Evolutionary conservation across 768 basidiomycete genomes (phyloP).

Genomic region (Phylloporus rhodoxanthus): DNA sequence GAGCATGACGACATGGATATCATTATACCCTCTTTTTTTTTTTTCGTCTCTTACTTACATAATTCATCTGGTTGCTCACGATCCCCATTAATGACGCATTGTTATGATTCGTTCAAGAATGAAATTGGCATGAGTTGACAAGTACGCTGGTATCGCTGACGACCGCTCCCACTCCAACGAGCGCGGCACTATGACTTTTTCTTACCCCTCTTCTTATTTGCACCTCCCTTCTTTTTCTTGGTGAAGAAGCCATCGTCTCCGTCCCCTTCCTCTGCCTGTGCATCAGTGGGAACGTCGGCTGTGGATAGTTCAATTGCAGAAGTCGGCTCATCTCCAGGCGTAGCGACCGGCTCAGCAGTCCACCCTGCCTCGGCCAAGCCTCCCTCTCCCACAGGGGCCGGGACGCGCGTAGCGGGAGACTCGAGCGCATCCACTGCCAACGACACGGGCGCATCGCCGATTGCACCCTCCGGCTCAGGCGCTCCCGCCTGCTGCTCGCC

Average conservation of each 20-base stretch:
- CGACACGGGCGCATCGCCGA: too few relatives aligned
- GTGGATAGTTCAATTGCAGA: not conserved
- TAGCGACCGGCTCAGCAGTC: not conserved
- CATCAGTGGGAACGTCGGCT: not conserved
- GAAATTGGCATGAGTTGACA: not conserved
- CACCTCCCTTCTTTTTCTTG: not conserved
- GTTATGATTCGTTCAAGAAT: not conserved
- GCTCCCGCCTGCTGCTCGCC: not conserved
- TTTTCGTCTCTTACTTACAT: not conserved
- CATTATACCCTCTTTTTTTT: constrained; percentile 3
- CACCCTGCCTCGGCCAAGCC: not conserved
- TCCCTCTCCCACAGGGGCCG: not conserved
- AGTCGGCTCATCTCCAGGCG: not conserved
- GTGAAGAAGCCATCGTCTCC: not conserved
- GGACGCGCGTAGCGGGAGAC: not conserved
- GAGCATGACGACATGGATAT: not conserved
- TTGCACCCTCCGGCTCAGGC: not conserved
- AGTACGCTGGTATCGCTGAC: not conserved
- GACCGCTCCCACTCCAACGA: not conserved
- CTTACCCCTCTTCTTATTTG: constrained; percentile 11
- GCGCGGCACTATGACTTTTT: not conserved
- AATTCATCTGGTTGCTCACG: not conserved
- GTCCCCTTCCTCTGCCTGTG: not conserved
- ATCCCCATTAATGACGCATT: not conserved
- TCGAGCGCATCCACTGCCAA: too few relatives aligned